Evolutionary conservation across 2,329 filamentous ascomycete genomes (phyloP), one percentile per base, ranked within the genome.

Genomic region (Fusarium pseudonygamai): DNA sequence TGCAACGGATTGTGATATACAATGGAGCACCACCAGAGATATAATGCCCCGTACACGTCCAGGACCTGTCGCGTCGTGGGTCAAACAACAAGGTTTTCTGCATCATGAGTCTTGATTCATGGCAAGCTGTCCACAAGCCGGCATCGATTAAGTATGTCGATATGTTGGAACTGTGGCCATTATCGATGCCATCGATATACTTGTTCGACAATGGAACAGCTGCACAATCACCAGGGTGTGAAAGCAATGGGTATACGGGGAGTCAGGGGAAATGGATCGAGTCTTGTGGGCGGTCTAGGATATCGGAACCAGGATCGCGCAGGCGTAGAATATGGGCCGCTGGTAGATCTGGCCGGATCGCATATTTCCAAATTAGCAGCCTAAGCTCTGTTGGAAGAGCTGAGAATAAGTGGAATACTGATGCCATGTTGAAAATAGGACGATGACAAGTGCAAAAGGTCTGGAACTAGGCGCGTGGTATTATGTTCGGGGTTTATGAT

Each of bases 281-380:
- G 22, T 49, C 15, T 32, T n/a, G 46, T n/a, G 15, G 28, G 4
- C 1, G 28, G n/a, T 13, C 28, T n/a, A 11, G 28, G 1, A 18
- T 11, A 30, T 30, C 10, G 7, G 46, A 32, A 5, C 46, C 11
- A n/a, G 14, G 46, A 18, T 13, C 3, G 3, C 4, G 12, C 4
- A 46, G 0, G 13, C 28, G 28, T 18, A 49, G 1, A 13, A n/a
- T 5, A 3, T 32, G 11, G 0, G 15, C 46, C 7, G 3, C 15
- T 32, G 11, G 46, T 6, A n/a, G 22, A 32, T 13, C 15, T 49
- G 46, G 22, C 7, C 15, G 22, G 13, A 49, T 32, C 1, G 28
- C 46, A 2, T 13, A 15, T 5, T 49, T 18, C 46, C 28, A 49
- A 15, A 49, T 16, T 49, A 10, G 22, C 7, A 49, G 15, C 22